Base-by-base conservation (phyloP, 345 rosid species). In the Noccaea bulbosa region DNA sequence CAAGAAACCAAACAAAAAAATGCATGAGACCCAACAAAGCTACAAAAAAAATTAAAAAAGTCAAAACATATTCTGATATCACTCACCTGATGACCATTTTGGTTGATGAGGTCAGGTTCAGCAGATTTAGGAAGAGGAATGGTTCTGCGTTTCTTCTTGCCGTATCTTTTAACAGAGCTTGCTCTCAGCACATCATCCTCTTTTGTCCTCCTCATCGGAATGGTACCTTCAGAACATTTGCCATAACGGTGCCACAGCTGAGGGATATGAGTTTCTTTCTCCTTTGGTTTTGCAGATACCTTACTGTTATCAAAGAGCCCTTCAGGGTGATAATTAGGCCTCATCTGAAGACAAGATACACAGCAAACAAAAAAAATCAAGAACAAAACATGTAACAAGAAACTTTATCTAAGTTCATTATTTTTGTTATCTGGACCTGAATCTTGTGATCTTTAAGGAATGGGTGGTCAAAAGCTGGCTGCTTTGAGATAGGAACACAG, bases 391-490 rank as follows among this genome's bases (percentile, higher is more conserved):
- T 46, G 6, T 11, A 27, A 27, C 4, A 47, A 38, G 2, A 44
- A 14, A 69, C 30, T 1, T 15, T 10, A 62, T 8, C 44, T 0
- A 63, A 43, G 15, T 14, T 14, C 49, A 32, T 2, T 16, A 11
- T 51, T 2, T 8, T 9, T 6, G 5, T 34, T 22, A 2, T 45
- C n/a, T n/a, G 71, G 11, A 93, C 97, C 96, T 88, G 98, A 72
- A 93, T 91, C 82, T 87, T 87, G 86, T 93, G 98, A 76, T 93
- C 96, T 77, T 87, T 93, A 62, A 91, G 92, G 80, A 59, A 91
- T 62, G 97, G 97, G 65, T 93, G 98, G 79, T 93, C 98, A 46
- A 93, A 88, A 74, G 98, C 97, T 17, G 98, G 96, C 79, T 93
- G 98, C 69, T 86, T 80, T 73, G 96, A 65, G 53, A 93, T 85